These are phyloP conservation scores for Dendrocalamus sinicus DNA, from an alignment of 176 grass and related monocot genomes.

Conservation along the genomic window DNA sequence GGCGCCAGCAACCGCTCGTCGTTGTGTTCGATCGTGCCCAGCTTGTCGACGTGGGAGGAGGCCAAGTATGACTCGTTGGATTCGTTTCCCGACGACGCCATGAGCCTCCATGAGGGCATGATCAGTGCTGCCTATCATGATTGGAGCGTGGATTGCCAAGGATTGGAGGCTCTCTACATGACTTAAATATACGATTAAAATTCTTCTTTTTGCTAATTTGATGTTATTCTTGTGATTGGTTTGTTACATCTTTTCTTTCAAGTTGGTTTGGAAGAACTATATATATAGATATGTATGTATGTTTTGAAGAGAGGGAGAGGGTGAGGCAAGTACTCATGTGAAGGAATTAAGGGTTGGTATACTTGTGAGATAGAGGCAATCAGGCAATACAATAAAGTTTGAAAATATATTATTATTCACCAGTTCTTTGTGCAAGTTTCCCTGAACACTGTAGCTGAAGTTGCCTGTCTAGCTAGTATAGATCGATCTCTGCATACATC, in stretches of 20 bases:
- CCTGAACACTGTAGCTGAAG: neutral
- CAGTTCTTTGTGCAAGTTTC: neutral
- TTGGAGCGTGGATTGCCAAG: slow-evolving; percentile 68
- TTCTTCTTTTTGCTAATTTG: slow-evolving; percentile 23
- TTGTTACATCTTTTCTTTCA: slow-evolving; percentile 24
- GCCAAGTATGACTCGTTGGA: slow-evolving; percentile 51
- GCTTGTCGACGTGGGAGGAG: slow-evolving; percentile 54
- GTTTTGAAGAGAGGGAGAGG: slow-evolving; percentile 28
- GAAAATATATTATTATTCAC: slow-evolving; percentile 10
- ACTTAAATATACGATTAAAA: slow-evolving; percentile 39
- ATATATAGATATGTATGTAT: slow-evolving; percentile 27
- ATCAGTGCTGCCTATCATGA: slow-evolving; percentile 40
- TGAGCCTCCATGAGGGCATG: slow-evolving; percentile 44
- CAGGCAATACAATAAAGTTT: slow-evolving; percentile 48
- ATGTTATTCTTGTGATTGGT: slow-evolving; percentile 44
- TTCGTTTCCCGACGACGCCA: slow-evolving; percentile 48
- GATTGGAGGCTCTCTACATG: slow-evolving; percentile 67
- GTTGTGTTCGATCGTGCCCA: slow-evolving; percentile 54
- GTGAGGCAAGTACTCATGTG: slow-evolving; percentile 43
- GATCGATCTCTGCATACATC: neutral
- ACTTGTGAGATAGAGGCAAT: slow-evolving; percentile 61
- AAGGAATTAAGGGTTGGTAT: slow-evolving; percentile 43
- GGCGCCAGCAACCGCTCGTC: slow-evolving; percentile 41
- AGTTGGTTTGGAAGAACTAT: slow-evolving; percentile 40
- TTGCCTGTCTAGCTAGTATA: too few species aligned